These are phyloP conservation scores for Castanospermum australe DNA, from an alignment of 306 rosid genomes.

Conservation along the genomic window DNA sequence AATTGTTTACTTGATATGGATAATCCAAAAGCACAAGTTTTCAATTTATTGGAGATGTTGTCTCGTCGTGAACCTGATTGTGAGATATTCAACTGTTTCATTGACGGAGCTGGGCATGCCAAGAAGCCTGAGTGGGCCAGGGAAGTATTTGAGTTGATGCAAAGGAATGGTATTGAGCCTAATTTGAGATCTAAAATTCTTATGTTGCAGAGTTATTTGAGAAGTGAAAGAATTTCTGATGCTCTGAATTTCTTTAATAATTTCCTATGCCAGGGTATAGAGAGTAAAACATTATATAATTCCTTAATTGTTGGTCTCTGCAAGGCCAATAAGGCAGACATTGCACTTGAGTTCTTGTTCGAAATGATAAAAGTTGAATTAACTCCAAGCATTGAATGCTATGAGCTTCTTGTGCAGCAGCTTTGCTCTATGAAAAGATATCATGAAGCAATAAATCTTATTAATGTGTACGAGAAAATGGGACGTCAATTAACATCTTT, in stretches of 20 bases:
- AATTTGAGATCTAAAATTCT: conserved; percentile 34
- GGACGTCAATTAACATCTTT: conserved; percentile 71
- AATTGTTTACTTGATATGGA: conserved; percentile 48
- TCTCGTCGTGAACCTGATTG: conserved; percentile 24
- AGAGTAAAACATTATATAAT: conserved; percentile 36
- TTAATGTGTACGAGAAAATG: conserved; percentile 50
- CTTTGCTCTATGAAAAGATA: conserved; percentile 46
- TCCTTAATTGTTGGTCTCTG: conserved; percentile 53
- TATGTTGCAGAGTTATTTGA: conserved; percentile 56
- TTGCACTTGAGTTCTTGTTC: conserved; percentile 42
- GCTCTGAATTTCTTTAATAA: conserved; percentile 59
- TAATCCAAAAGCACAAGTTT: conserved; percentile 45
- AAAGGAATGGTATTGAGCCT: conserved; percentile 47
- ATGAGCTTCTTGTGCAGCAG: conserved; percentile 53
- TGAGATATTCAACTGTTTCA: conserved; percentile 46
- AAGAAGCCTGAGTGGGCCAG: conserved; percentile 56
- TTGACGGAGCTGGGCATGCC: conserved; percentile 58
- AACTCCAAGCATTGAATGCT: conserved; percentile 61
- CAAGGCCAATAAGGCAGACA: conserved; percentile 41
- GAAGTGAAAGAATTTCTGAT: conserved; percentile 46
- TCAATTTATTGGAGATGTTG: conserved; percentile 57
- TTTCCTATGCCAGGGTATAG: conserved; percentile 37
- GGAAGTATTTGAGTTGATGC: conserved; percentile 63
- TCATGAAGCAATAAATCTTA: conserved; percentile 47
- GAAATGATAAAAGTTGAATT: conserved; percentile 45